Percentiles rank a stretch among this genome's conserved stretches.
Evolutionary conservation across 2,329 filamentous ascomycete genomes (phyloP).

Genomic region (Cladosporium sp.): DNA sequence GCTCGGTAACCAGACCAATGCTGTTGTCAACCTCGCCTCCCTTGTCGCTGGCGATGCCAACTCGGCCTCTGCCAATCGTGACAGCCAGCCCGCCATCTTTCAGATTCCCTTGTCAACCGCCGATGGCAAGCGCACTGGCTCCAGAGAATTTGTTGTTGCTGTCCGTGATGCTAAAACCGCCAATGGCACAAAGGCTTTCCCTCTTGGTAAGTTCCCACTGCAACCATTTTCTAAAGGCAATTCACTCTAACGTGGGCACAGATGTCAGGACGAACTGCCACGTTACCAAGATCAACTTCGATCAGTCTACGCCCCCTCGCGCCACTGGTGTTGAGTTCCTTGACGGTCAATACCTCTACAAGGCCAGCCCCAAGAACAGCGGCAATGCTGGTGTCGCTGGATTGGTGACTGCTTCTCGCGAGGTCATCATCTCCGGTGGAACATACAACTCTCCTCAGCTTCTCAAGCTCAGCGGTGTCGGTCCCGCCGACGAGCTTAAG

Average conservation of each 20-base stretch:
- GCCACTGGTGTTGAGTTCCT: slow-evolving; percentile 40
- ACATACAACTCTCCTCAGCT: slow-evolving; percentile 60
- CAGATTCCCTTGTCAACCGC: slow-evolving; percentile 54
- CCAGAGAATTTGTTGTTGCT: slow-evolving; percentile 51
- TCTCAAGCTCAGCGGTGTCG: slow-evolving; percentile 58
- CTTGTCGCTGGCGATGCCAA: slow-evolving; percentile 33
- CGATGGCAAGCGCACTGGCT: slow-evolving; percentile 31
- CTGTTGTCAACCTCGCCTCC: slow-evolving; percentile 22
- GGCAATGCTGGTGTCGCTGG: slow-evolving; percentile 34
- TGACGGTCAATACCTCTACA: slow-evolving; percentile 35
- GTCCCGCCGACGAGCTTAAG: slow-evolving; percentile 47
- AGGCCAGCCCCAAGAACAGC: slow-evolving; percentile 31
- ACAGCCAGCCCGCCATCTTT: slow-evolving; percentile 45
- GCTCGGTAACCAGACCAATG: slow-evolving; percentile 38
- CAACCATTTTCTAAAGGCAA: not conserved
- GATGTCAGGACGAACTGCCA: slow-evolving; percentile 55
- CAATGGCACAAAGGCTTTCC: slow-evolving; percentile 49
- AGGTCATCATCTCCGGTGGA: slow-evolving; percentile 46
- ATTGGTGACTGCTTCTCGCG: slow-evolving; percentile 36
- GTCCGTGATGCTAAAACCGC: slow-evolving; percentile 43
- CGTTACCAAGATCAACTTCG: slow-evolving; percentile 61
- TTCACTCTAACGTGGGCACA: not conserved
- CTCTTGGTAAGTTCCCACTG: slow-evolving; percentile 30
- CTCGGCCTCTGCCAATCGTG: slow-evolving; percentile 39
- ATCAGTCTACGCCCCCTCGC: slow-evolving; percentile 51